phyloP scores from a whole-genome alignment of 805 yeast species.

The Clavispora santaluciae region DNA sequence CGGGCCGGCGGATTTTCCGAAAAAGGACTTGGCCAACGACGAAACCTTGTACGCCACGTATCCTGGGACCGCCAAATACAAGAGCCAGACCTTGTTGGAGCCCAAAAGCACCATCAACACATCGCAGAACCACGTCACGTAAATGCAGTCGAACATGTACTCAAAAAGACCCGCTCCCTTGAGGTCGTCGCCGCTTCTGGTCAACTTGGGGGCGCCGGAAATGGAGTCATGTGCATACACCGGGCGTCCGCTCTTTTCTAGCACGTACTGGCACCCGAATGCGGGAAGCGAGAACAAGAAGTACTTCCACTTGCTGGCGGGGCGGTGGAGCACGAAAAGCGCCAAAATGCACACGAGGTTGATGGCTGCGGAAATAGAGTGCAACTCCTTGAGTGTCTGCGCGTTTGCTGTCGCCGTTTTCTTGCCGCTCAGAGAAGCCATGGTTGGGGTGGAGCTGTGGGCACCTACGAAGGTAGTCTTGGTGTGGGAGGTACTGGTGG shows the following conservation, averaged over 20 bases:
- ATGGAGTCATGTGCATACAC: conserved; percentile 32
- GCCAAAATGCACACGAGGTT: conserved; percentile 10
- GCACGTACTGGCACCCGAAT: conserved; percentile 41
- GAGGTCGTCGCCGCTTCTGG: conserved; percentile 57
- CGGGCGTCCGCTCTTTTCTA: conserved; percentile 64
- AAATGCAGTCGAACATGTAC: conserved; percentile 65
- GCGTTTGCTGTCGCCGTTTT: conserved; percentile 44
- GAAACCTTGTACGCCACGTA: conserved; percentile 46
- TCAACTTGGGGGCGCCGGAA: conserved; percentile 33
- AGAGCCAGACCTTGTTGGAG: conserved; percentile 54
- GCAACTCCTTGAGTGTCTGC: conserved; percentile 36
- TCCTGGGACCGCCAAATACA: conserved; percentile 48
- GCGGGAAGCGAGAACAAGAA: conserved; percentile 33
- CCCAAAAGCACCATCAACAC: conserved; percentile 52
- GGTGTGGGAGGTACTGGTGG: too few relatives aligned
- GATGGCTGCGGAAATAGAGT: conserved; percentile 22
- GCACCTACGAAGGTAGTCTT: too few relatives aligned
- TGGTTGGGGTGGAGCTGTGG: conserved; percentile 12
- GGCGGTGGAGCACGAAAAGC: conserved; percentile 11
- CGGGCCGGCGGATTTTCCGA: conserved; percentile 7
- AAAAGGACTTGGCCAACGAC: conserved; percentile 26
- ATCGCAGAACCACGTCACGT: conserved; percentile 57
- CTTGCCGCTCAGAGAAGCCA: conserved; percentile 58
- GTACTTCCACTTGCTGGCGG: conserved; percentile 18
- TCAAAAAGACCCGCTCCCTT: conserved; percentile 62